Evolutionary conservation across 208 protist species (phyloP), one percentile per base, ranked within the genome.

Genomic region (Herpetomonas muscarum): DNA sequence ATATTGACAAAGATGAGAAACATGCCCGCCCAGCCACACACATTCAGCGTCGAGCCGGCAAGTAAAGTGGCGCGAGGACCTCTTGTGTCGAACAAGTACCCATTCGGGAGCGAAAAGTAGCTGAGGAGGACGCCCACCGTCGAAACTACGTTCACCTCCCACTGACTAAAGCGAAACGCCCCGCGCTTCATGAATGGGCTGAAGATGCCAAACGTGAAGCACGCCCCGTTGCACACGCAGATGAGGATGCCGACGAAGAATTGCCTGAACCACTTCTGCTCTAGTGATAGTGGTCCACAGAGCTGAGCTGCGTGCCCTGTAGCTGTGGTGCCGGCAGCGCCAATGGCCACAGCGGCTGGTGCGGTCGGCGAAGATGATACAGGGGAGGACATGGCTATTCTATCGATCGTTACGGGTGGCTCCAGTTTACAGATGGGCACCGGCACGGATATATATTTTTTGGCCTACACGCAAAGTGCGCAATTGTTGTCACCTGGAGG

Each of bases 101-200:
- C 85, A 4, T 81, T 88, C 4, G 85, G 85, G 30, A 92, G 50
- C 9, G 85, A 92, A 51, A 90, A 88, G 70, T 90, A 93, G 61
- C 81, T 90, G 30, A 90, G 69, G 5, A 92, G 54, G 13, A 87
- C 79, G 15, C 85, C 85, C 1, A 87, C 70, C 10, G 85, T 92
- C 3, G 81, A 83, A 1, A 92, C 66, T 3, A 71, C 34, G 49
- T 81, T 86, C 1, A 93, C 57, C 52, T 89, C 44, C 10, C 74
- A 75, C 45, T 89, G 79, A 32, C 51, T 85, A 57, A 81, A 87
- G 13, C 59, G 48, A 53, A 87, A 89, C 1, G 61, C 60, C 6
- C 57, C 71, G 3, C 26, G 15, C 47, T 88, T 85, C 70, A 93
- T 76, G 64, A 63, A 83, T 0, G 79, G 78, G 36, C 74, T 88